Evolutionary conservation across 371 early-diverging fungal genomes (phyloP), one percentile per base, ranked within the genome.

Genomic region (Apophysomyces elegans): DNA sequence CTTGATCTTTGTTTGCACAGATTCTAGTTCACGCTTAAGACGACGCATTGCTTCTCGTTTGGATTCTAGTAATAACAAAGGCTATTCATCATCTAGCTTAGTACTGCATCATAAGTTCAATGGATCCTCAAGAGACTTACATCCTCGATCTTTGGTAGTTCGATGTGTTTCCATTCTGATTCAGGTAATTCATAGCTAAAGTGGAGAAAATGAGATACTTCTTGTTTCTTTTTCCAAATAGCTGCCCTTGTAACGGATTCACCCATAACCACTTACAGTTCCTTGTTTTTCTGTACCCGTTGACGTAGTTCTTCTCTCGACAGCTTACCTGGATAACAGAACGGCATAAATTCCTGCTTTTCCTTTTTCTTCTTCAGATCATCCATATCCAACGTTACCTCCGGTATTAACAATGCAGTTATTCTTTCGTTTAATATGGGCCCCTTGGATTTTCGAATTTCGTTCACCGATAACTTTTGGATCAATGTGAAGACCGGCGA

Each of bases 381-480:
- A 57, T 68, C 73, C 76, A 77, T 91, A 87, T 46, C 94, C 95
- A 0, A 90, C 91, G 66, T 95, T 76, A 77, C 91, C 87, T 46
- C 94, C 95, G 0, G 91, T 91, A 65, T 95, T 94, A 41, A 93
- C 92, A 75, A 95, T 96, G 73, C 93, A 93, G 63, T 93, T 92
- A 69, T 95, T 95, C 75, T 96, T 96, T 59, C 96, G 88, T 61
- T 86, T 90, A 68, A 96, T 90, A 62, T 91, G 80, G 3, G 88
- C 84, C 3, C 95, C 96, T 68, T 89, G 90, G 64, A 90, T 90
- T 66, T 84, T 75, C 13, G 92, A 86, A 77, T 96, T 95, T 54
- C 88, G 81, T 68, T 84, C 88, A 9, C 95, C 95, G 73, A 96
- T 88, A 4, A 89, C 88, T 38, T 89, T 77, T 18, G 94, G 92